Conservation (phyloP, 129 eudicot species). For the Saposhnikovia divaricata region DNA sequence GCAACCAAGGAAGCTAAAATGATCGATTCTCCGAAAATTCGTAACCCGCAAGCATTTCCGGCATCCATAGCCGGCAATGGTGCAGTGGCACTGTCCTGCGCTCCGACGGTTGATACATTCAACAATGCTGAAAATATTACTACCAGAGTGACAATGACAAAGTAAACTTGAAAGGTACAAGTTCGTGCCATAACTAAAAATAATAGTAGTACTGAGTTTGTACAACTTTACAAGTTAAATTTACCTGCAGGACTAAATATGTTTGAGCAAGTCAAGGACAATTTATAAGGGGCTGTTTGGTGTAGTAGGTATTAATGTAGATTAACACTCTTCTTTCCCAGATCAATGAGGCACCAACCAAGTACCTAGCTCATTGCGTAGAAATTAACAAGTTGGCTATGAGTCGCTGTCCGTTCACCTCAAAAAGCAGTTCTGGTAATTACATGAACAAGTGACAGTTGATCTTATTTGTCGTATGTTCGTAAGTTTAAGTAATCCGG, state of each 20-base stretch:
- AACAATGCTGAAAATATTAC: background rate
- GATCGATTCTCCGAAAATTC: background rate
- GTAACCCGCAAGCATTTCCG: background rate
- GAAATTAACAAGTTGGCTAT: background rate
- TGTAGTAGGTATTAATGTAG: background rate
- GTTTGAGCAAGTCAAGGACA: conserved; percentile 4
- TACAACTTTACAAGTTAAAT: background rate
- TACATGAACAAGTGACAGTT: background rate
- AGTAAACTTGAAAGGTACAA: background rate
- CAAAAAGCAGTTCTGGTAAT: background rate
- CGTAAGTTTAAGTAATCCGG: background rate
- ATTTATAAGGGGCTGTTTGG: conserved; percentile 6
- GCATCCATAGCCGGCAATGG: conserved; percentile 15
- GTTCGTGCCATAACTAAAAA: background rate
- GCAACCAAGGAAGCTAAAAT: conserved; percentile 2
- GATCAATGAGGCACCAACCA: background rate
- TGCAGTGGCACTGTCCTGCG: conserved; percentile 14
- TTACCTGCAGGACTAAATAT: background rate
- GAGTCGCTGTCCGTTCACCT: background rate
- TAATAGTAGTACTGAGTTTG: background rate
- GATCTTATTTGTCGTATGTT: no score
- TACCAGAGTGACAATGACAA: background rate
- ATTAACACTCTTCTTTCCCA: background rate
- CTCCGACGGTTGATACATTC: background rate
- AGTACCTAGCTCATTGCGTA: background rate